Percentiles rank a stretch among this genome's conserved stretches.
Evolutionary conservation across 129 eudicot genomes (phyloP).

Genomic region (carrot (Daucus carota)): DH1_v3.0 NC_030381.2:23272501-23273000

Average conservation of each 20-base stretch:
- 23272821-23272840: neutral
- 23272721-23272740: neutral
- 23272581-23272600: no score
- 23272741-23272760: neutral
- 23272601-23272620: no score
- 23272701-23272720: neutral
- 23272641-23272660: no score
- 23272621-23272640: no score
- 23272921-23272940: neutral
- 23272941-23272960: neutral
- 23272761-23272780: neutral
- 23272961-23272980: neutral
- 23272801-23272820: neutral
- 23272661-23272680: no score
- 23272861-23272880: neutral
- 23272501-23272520: no score
- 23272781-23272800: neutral
- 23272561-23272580: no score
- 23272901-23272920: neutral
- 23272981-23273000: neutral
- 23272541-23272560: no score
- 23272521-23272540: no score
- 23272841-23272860: neutral
- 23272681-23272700: no score
- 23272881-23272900: neutral